Evolutionary conservation across 2,329 filamentous ascomycete species (phyloP).

Genomic region (Fusarium virguliforme): DNA sequence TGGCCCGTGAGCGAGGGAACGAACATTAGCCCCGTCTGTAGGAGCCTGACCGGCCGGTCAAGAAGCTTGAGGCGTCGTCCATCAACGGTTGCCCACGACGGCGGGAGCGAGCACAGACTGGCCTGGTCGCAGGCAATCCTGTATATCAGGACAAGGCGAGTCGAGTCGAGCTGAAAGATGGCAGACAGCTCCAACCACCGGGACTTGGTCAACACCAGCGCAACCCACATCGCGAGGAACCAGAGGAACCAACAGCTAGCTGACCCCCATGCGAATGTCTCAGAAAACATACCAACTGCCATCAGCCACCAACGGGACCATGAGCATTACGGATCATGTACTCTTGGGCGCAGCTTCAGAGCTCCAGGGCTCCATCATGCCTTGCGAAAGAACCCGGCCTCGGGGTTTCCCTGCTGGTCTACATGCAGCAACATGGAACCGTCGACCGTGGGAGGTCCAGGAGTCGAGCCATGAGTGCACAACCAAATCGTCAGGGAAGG

Average conservation of each 20-base stretch:
- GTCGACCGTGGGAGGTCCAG: slow-evolving; percentile 33
- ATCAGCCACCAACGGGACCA: slow-evolving; percentile 43
- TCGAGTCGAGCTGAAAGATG: slow-evolving; percentile 6
- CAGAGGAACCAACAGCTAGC: slow-evolving; percentile 21
- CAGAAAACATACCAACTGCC: slow-evolving; percentile 26
- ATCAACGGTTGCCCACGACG: slow-evolving; percentile 26
- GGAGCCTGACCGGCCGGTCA: slow-evolving; percentile 38
- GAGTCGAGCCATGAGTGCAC: slow-evolving; percentile 35
- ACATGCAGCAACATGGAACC: slow-evolving; percentile 29
- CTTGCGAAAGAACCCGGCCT: slow-evolving; percentile 17
- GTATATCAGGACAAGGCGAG: slow-evolving; percentile 1
- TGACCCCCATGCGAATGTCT: slow-evolving; percentile 38
- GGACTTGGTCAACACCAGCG: slow-evolving; percentile 19
- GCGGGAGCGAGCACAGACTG: slow-evolving; percentile 31
- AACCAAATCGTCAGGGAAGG: slow-evolving; percentile 41
- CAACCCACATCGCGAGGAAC: slow-evolving; percentile 24
- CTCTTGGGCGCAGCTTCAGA: slow-evolving; percentile 24
- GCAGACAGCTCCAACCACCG: slow-evolving; percentile 12
- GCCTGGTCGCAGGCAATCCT: slow-evolving; percentile 13
- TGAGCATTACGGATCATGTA: slow-evolving; percentile 42
- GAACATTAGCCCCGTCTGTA: slow-evolving; percentile 19
- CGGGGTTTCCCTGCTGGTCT: slow-evolving; percentile 24
- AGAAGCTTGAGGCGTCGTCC: slow-evolving; percentile 25
- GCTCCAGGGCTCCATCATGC: slow-evolving; percentile 25
- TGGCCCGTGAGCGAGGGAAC: slow-evolving; percentile 43